These are phyloP conservation scores for Chloranthus sessilifolius DNA, from an alignment of 164 flowering plant species.

Conservation along the genomic window DNA sequence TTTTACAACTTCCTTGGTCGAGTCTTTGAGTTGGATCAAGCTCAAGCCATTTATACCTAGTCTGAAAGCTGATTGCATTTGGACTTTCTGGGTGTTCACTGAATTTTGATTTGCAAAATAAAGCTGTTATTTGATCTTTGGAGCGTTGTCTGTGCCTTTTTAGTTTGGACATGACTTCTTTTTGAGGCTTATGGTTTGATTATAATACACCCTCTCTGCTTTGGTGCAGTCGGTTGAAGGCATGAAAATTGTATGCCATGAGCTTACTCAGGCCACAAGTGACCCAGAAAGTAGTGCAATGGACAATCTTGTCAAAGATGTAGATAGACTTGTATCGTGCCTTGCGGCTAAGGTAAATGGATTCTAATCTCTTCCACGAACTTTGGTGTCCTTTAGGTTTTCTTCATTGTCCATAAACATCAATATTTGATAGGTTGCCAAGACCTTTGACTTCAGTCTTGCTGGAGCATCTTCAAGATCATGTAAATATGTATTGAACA, in stretches of 20 bases:
- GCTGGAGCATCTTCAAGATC: constrained; percentile 96
- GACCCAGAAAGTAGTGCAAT: constrained; percentile 80
- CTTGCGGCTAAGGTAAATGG: constrained; percentile 74
- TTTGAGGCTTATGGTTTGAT: not conserved
- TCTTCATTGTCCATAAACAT: not conserved
- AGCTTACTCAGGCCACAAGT: constrained; percentile 67
- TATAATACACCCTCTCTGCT: not conserved
- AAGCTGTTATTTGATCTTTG: not conserved
- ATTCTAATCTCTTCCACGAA: not conserved
- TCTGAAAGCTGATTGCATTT: too few species aligned
- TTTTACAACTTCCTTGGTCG: too few species aligned
- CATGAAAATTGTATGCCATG: constrained; percentile 98
- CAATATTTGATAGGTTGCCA: constrained; percentile 55
- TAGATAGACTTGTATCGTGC: constrained; percentile 89
- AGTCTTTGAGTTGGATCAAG: too few species aligned
- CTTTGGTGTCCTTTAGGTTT: not conserved
- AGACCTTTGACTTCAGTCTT: constrained; percentile 87
- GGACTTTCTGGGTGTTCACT: too few species aligned
- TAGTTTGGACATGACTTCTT: too few species aligned
- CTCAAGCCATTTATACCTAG: too few species aligned
- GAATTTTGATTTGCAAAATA: too few species aligned
- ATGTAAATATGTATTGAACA: constrained; percentile 96
- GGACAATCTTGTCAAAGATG: constrained; percentile 85
- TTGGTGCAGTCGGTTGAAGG: constrained; percentile 89
- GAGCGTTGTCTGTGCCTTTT: too few species aligned